phyloP scores from a whole-genome alignment of 2,329 filamentous ascomycete species.

The Fusarium sp. region DNA sequence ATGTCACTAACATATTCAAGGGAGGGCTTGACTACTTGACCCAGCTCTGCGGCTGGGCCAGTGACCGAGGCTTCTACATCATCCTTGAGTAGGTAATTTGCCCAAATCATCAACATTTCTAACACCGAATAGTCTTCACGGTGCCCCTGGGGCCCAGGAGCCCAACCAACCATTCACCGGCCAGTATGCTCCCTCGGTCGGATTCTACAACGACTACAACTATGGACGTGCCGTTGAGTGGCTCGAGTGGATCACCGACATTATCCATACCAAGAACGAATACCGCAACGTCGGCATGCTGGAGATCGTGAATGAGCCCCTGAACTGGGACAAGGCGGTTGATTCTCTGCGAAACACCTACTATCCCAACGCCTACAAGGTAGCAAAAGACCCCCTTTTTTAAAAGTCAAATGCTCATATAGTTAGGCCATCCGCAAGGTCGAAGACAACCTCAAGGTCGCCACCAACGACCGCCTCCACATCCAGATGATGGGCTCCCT shows the following conservation, averaged over 20 bases:
- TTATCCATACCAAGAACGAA: constrained; percentile 60
- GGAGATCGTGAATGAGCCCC: constrained; percentile 55
- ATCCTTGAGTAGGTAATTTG: constrained; percentile 56
- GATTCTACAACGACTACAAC: constrained; percentile 68
- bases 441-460: constrained; percentile 58
- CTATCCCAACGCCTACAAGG: constrained; percentile 37
- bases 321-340: constrained; percentile 33
- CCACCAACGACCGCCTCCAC: constrained; percentile 59
- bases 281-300: constrained; percentile 70
- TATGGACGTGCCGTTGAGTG: constrained; percentile 67
- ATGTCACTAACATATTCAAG: constrained; percentile 7
- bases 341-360: constrained; percentile 34
- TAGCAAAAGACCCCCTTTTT: background rate
- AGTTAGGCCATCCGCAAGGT: constrained; percentile 57
- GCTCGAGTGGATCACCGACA: constrained; percentile 66
- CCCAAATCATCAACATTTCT: background rate
- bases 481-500: constrained; percentile 61
- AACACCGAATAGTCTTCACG: constrained; percentile 55
- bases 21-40: constrained; percentile 60
- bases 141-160: constrained; percentile 62
- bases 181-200: constrained; percentile 48
- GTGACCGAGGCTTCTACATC: constrained; percentile 62
- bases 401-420: background rate
- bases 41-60: constrained; percentile 60
- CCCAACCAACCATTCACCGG: constrained; percentile 61